Evolutionary conservation across 805 yeast species (phyloP), one percentile per base, ranked within the genome.

Genomic region (Suhomyces vadensis): DNA sequence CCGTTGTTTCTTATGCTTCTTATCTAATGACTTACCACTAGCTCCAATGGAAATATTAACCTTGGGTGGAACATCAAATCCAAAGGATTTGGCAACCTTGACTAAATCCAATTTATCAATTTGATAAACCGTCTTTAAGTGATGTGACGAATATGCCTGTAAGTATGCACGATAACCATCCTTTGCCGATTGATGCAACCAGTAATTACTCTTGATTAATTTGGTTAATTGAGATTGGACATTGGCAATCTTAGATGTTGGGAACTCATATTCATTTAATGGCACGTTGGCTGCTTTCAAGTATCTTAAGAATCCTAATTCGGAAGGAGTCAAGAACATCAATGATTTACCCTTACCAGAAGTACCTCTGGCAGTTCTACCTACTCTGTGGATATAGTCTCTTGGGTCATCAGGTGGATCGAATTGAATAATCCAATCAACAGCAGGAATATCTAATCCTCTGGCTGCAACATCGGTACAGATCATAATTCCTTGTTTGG

Each of bases 391-490:
- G 55, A 94, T 94, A 66, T 94, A 94, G 70, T 94, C 98, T 72
- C 98, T 83, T 69, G 99, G 99, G 71, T 94, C 99, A 84, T 94
- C 99, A 65, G 99, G 99, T 44, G 99, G 99, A 67, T 94, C 99
- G 61, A 89, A 94, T 74, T 94, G 99, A 53, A 94, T 86, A 60
- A 94, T 94, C 99, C 99, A 94, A 73, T 95, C 99, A 43, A 94
- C 99, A 22, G 95, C 85, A 42, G 99, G 99, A 56, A 94, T 94
- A 74, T 94, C 99, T 54, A 94, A 80, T 19, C 99, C 99, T 77
- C 99, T 84, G 17, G 99, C 99, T 24, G 99, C 99, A 54, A 94
- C 99, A 68, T 94, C 99, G 0, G 99, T 94, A 72, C 98, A 94
- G 43, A 94, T 77, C 57, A 94, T 69, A 35, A 87, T 91, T 38